These are phyloP conservation scores for Cymbopogon flexuosus DNA, from an alignment of 202 grass and related monocot species.

Conservation along the genomic window DNA sequence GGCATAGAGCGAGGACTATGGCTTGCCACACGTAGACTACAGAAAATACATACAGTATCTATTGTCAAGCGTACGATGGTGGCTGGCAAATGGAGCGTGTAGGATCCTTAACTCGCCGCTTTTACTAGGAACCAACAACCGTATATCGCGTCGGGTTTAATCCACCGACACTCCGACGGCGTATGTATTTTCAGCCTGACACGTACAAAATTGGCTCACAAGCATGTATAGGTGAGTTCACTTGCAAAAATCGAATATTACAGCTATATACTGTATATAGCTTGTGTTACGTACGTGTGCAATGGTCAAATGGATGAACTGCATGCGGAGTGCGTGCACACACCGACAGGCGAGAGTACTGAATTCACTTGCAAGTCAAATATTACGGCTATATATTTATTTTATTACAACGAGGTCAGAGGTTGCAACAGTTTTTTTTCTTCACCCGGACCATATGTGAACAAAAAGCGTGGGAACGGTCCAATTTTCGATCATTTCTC, in stretches of 20 bases:
- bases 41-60: no score
- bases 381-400: not conserved
- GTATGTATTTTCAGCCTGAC: not conserved
- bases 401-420: not conserved
- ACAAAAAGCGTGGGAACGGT: not conserved
- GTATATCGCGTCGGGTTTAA: not conserved
- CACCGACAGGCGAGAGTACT: not conserved
- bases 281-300: not conserved
- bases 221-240: not conserved
- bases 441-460: not conserved
- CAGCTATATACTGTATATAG: not conserved
- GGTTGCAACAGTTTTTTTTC: not conserved
- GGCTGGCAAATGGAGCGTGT: slow-evolving; percentile 15
- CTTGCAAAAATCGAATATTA: not conserved
- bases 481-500: not conserved
- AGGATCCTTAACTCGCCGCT: no score
- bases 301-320: not conserved
- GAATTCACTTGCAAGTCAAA: not conserved
- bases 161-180: not conserved
- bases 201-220: not conserved
- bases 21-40: no score
- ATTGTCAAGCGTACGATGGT: not conserved
- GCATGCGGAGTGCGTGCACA: no score
- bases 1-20: no score
- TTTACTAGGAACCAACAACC: not conserved